Evolutionary conservation across 805 yeast species (phyloP).

Genomic region (Wickerhamiella qilinensis): DNA sequence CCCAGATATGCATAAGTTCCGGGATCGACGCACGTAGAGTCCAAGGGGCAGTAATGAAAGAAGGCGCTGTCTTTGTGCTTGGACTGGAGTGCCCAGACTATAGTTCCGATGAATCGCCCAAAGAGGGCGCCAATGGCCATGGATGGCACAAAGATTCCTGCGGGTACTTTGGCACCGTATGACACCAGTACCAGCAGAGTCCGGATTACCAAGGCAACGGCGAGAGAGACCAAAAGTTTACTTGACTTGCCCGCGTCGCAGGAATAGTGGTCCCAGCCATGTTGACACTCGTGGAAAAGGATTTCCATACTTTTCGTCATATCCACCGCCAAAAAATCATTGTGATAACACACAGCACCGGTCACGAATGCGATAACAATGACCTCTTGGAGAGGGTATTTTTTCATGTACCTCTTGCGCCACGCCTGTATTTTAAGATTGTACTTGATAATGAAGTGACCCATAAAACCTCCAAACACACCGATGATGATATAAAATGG

Average conservation of each 20-base stretch:
- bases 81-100: conserved; percentile 38
- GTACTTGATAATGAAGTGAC: conserved; percentile 56
- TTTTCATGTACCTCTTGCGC: conserved; percentile 49
- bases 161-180: conserved; percentile 87
- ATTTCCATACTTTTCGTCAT: conserved; percentile 94
- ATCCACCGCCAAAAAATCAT: conserved; percentile 63
- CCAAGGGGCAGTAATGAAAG: conserved; percentile 27
- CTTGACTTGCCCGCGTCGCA: conserved; percentile 16
- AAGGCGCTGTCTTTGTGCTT: conserved; percentile 23
- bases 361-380: conserved; percentile 49
- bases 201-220: conserved; percentile 57
- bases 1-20: conserved; percentile 94
- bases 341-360: conserved; percentile 65
- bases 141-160: conserved; percentile 92
- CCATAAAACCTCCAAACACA: conserved; percentile 81
- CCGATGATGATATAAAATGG: conserved; percentile 66
- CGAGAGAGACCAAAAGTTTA: conserved; percentile 33
- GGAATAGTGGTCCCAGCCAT: conserved; percentile 25
- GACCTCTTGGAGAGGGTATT: conserved; percentile 56
- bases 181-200: conserved; percentile 62
- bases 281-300: conserved; percentile 68
- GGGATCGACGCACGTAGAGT: conserved; percentile 56
- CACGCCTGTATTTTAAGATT: conserved; percentile 65
- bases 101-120: conserved; percentile 70
- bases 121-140: conserved; percentile 95